These are phyloP conservation scores for Thielaviopsis ethacetica DNA, from an alignment of 2,329 filamentous ascomycete species.

Conservation along the genomic window DNA sequence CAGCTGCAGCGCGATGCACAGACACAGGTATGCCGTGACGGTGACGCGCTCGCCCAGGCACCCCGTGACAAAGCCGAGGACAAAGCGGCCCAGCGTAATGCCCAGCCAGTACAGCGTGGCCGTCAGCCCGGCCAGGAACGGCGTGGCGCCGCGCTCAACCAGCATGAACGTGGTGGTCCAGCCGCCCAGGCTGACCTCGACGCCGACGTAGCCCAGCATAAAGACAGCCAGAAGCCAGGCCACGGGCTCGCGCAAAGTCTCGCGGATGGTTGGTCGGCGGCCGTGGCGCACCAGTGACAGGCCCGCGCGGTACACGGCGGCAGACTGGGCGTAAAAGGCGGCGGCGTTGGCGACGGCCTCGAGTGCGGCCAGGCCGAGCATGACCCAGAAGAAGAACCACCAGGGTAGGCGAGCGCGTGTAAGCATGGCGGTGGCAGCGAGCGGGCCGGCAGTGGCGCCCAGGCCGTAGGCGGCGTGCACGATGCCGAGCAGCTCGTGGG, in stretches of 20 bases:
- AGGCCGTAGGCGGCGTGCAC: constrained; percentile 57
- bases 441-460: constrained; percentile 51
- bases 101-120: constrained; percentile 77
- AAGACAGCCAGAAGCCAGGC: constrained; percentile 63
- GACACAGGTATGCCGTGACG: constrained; percentile 44
- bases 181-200: constrained; percentile 56
- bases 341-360: constrained; percentile 35
- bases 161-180: constrained; percentile 86
- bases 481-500: constrained; percentile 59
- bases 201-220: constrained; percentile 62
- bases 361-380: constrained; percentile 41
- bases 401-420: constrained; percentile 44
- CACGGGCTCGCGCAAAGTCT: constrained; percentile 32
- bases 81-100: constrained; percentile 55
- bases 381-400: constrained; percentile 63
- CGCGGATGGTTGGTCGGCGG: constrained; percentile 28
- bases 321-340: constrained; percentile 50
- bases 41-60: constrained; percentile 54
- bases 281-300: constrained; percentile 18
- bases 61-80: constrained; percentile 62
- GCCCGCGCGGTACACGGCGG: constrained; percentile 33
- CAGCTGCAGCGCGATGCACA: constrained; percentile 48
- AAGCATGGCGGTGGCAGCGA: constrained; percentile 59
- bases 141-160: constrained; percentile 48
- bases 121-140: constrained; percentile 58